Evolutionary conservation across 2,329 filamentous ascomycete species (phyloP).

Genomic region (Alternaria infectoria): DNA sequence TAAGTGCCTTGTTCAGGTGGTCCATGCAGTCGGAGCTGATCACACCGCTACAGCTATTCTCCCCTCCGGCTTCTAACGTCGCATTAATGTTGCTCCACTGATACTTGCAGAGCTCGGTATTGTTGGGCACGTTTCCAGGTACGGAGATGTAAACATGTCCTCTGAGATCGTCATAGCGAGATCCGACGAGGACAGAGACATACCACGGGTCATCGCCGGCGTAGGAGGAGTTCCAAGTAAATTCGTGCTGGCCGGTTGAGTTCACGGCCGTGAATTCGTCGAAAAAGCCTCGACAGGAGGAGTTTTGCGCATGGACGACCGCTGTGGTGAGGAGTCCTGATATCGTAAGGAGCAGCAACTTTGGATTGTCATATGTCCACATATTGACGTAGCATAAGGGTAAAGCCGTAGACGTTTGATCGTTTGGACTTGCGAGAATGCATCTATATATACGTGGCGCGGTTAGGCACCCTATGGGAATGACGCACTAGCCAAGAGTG

Average conservation of each 20-base stretch:
- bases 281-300: neutral
- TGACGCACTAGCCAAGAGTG: neutral
- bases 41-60: conserved; percentile 2
- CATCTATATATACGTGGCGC: neutral
- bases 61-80: conserved; percentile 2
- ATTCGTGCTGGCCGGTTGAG: conserved; percentile 4
- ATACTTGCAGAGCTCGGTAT: conserved; percentile 1
- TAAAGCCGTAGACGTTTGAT: neutral
- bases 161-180: neutral
- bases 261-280: neutral
- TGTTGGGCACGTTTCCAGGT: neutral
- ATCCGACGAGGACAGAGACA: conserved; percentile 2
- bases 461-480: neutral
- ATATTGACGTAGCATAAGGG: neutral
- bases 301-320: neutral
- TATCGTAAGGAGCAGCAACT: conserved; percentile 3
- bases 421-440: neutral
- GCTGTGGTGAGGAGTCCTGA: conserved; percentile 1
- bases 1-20: neutral
- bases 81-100: neutral
- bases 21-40: conserved; percentile 1
- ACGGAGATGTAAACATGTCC: conserved; percentile 1
- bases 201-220: conserved; percentile 1
- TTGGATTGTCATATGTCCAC: neutral
- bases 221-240: conserved; percentile 6